phyloP scores from a whole-genome alignment of 169 alveolate genomes.

The Cyclospora cayetanensis region DNA sequence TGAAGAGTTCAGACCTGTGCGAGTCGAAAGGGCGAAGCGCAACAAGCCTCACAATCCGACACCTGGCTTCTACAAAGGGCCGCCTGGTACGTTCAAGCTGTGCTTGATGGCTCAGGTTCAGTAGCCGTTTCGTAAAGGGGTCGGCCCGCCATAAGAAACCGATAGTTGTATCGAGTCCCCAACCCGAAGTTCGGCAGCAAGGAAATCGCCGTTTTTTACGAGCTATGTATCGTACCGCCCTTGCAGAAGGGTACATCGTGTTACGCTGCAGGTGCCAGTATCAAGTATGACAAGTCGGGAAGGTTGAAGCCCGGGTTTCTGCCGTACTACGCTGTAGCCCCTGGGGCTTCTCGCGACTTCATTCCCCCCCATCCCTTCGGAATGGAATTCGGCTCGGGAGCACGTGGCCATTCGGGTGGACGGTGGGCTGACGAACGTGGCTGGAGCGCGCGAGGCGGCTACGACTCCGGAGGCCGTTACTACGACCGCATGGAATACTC shows the following conservation, averaged over 20 bases:
- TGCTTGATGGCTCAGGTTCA: neutral
- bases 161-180: too few species aligned
- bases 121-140: too few species aligned
- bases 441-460: constrained; percentile 57
- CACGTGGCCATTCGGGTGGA: constrained; percentile 52
- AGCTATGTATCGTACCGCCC: neutral
- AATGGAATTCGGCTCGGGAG: constrained; percentile 55
- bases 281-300: constrained; percentile 70
- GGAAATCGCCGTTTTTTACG: neutral
- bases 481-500: constrained; percentile 52
- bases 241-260: neutral
- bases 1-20: constrained; percentile 34
- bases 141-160: too few species aligned
- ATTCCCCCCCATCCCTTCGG: constrained; percentile 46
- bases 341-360: constrained; percentile 69
- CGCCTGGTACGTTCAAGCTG: constrained; percentile 64
- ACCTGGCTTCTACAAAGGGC: constrained; percentile 73
- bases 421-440: constrained; percentile 61
- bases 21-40: constrained; percentile 71
- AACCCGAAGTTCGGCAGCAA: too few species aligned
- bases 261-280: constrained; percentile 63
- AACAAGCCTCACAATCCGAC: constrained; percentile 74
- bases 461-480: constrained; percentile 35
- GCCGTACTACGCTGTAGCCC: constrained; percentile 72
- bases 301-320: constrained; percentile 66